A percentile compares a stretch with the other conserved stretches of the same genome.
Conservation (phyloP, 129 eudicot species). For the Cynara cardunculus region DNA sequence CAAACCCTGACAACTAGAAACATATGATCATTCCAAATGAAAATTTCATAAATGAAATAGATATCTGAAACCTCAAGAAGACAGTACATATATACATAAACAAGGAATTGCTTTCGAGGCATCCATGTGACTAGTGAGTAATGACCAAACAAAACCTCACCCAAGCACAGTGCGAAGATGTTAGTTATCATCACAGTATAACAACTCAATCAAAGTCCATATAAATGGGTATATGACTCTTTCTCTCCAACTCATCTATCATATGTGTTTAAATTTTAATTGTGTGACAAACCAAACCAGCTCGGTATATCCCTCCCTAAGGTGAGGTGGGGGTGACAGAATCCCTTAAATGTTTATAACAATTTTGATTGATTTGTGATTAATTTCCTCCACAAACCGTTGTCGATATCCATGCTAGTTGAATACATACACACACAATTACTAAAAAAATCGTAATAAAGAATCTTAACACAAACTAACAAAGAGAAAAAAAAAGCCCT, state of each 20-base stretch:
- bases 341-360: not conserved
- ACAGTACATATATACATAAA: not conserved
- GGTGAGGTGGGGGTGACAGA: not conserved
- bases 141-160: not conserved
- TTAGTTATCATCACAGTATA: too few relatives aligned
- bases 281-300: not conserved
- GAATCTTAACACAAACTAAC: not conserved
- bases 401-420: not conserved
- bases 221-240: not conserved
- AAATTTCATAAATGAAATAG: not conserved
- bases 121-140: not conserved
- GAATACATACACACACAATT: not conserved
- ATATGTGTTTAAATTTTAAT: not conserved
- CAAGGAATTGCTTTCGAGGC: not conserved
- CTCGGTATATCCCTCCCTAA: not conserved
- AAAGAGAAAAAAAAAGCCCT: not conserved
- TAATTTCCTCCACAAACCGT: not conserved
- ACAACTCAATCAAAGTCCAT: not conserved
- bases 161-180: too few relatives aligned
- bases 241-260: not conserved
- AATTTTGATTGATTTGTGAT: not conserved
- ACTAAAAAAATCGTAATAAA: not conserved
- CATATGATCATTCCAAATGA: not conserved
- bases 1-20: not conserved
- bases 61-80: not conserved